Evolutionary conservation across 1,284 basidiomycete species (phyloP).

Genomic region (Moesziomyces sp.): DNA sequence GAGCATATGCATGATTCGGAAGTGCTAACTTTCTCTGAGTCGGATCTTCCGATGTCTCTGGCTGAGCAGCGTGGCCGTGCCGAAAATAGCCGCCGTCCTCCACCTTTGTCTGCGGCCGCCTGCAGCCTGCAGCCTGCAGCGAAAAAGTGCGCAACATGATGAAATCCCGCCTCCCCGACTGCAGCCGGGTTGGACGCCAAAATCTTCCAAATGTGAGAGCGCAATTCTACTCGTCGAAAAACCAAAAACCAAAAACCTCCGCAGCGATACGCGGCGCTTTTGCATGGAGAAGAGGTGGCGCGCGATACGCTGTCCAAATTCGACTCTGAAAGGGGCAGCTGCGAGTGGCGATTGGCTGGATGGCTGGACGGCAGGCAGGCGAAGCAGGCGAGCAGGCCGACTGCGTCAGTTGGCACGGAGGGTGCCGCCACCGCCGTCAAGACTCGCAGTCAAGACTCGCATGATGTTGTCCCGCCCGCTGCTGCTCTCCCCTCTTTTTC

Average conservation of each 20-base stretch:
- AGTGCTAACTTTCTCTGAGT: not conserved
- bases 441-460: conserved; percentile 9
- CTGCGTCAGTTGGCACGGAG: too few relatives aligned
- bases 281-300: too few relatives aligned
- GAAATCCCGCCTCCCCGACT: conserved; percentile 4
- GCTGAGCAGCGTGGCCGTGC: not conserved
- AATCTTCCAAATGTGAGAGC: not conserved
- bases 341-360: too few relatives aligned
- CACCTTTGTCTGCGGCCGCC: too few relatives aligned
- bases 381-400: too few relatives aligned
- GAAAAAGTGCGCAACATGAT: not conserved
- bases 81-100: conserved; percentile 9
- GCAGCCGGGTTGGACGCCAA: not conserved
- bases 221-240: not conserved
- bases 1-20: not conserved
- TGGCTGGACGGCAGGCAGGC: too few relatives aligned
- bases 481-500: too few relatives aligned
- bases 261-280: conserved; percentile 6
- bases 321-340: too few relatives aligned
- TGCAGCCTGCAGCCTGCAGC: not conserved
- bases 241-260: not conserved
- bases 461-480: conserved; percentile 2
- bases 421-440: not conserved
- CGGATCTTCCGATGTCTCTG: not conserved
- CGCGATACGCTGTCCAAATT: not conserved